Percentiles rank a stretch among this genome's conserved stretches.
phyloP scores from a whole-genome alignment of 306 rosid genomes.

The Parietaria judaica region DNA sequence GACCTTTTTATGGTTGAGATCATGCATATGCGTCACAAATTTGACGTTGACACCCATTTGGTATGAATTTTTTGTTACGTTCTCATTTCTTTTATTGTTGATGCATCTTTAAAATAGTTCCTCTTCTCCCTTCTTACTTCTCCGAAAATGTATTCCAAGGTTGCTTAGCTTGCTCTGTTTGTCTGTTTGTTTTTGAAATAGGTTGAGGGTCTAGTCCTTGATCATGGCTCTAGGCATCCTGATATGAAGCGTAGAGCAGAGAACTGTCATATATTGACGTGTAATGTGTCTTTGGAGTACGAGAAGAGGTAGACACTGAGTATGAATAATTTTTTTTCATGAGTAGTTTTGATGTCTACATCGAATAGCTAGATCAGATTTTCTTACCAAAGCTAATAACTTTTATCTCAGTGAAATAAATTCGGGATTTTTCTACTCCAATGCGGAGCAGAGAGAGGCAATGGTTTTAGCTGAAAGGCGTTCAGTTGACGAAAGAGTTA shows the following conservation, averaged over 20 bases:
- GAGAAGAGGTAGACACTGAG: constrained; percentile 68
- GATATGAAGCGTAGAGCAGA: constrained; percentile 97
- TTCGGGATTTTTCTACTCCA: constrained; percentile 98
- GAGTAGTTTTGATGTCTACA: too few species aligned
- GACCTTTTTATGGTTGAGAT: constrained; percentile 97
- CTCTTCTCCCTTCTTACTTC: background rate
- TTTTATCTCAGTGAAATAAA: constrained; percentile 72
- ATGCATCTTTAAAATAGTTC: background rate
- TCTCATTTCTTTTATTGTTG: background rate
- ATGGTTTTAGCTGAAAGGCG: constrained; percentile 95
- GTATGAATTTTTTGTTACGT: constrained; percentile 33
- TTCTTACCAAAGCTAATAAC: constrained; percentile 11
- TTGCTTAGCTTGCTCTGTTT: constrained; percentile 10
- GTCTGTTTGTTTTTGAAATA: constrained; percentile 13
- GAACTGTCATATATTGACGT: constrained; percentile 76
- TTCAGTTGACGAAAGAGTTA: constrained; percentile 82
- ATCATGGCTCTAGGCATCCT: constrained; percentile 98
- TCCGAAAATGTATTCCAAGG: background rate
- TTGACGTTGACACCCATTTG: constrained; percentile 89
- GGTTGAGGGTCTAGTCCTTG: constrained; percentile 99
- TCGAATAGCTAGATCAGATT: background rate
- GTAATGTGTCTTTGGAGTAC: constrained; percentile 87
- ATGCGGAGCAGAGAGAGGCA: constrained; percentile 91
- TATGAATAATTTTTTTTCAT: too few species aligned
- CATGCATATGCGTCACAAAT: constrained; percentile 98